These are phyloP conservation scores for Dispira parvispora DNA, from an alignment of 192 early-diverging fungal species.

Conservation along the genomic window DNA sequence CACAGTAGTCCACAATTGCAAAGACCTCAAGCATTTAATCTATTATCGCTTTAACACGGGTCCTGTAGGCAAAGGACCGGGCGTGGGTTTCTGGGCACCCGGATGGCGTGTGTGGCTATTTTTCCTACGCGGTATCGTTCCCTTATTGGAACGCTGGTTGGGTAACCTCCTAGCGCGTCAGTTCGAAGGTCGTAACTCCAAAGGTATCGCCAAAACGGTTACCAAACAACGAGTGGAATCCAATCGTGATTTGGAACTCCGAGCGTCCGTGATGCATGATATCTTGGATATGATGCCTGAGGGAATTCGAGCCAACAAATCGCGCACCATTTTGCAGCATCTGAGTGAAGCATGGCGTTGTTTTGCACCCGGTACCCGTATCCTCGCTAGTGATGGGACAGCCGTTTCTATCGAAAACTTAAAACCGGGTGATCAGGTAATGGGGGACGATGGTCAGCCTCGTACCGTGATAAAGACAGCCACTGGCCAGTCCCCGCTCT, in stretches of 20 bases:
- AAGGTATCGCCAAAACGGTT: conserved; percentile 94
- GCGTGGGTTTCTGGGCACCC: conserved; percentile 97
- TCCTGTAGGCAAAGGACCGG: conserved; percentile 94
- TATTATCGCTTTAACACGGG: conserved; percentile 92
- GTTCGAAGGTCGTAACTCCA: conserved; percentile 94
- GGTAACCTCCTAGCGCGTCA: conserved; percentile 97
- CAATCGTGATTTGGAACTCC: conserved; percentile 93
- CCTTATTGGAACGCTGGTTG: conserved; percentile 93
- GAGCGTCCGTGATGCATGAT: conserved; percentile 97
- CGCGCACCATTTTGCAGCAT: conserved; percentile 89
- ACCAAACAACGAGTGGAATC: conserved; percentile 99
- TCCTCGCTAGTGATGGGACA: conserved; percentile 18
- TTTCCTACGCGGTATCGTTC: conserved; percentile 96
- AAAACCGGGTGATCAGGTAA: conserved; percentile 14
- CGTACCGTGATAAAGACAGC: conserved; percentile 15
- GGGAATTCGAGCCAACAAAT: conserved; percentile 93
- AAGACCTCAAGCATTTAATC: conserved; percentile 89
- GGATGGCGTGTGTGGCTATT: conserved; percentile 99
- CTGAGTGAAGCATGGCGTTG: conserved; percentile 88
- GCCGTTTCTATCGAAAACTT: conserved; percentile 14
- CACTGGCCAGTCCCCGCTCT: conserved; percentile 16
- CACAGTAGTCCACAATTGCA: conserved; percentile 29
- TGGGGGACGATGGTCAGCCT: conserved; percentile 14
- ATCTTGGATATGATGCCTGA: conserved; percentile 99
- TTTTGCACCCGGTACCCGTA: conserved; percentile 19